Evolutionary conservation across 257 asterid species (phyloP).

Genomic region (Paulownia fortunei): DNA sequence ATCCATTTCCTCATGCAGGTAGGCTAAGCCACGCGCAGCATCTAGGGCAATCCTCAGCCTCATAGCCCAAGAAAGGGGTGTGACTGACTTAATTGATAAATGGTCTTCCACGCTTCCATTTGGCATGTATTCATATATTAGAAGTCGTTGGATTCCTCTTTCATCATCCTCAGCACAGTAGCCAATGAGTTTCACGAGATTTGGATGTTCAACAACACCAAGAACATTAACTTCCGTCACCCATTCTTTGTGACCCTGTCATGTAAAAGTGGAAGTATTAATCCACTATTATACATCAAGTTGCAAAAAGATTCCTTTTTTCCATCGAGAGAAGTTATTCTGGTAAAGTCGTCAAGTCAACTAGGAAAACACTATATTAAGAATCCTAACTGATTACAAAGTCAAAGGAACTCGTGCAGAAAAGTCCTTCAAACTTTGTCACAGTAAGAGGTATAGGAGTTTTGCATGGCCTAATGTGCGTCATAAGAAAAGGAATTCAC

Average conservation of each 20-base stretch:
- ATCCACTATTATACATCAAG: no score
- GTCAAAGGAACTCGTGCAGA: neutral
- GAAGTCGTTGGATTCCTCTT: slow-evolving; percentile 96
- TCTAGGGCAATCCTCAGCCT: slow-evolving; percentile 91
- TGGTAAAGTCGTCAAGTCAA: neutral
- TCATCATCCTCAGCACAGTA: slow-evolving; percentile 99
- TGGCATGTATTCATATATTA: slow-evolving; percentile 88
- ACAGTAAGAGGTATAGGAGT: no score
- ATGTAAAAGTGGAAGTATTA: slow-evolving; percentile 18
- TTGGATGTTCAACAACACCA: slow-evolving; percentile 88
- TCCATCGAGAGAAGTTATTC: neutral
- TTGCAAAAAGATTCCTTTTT: no score
- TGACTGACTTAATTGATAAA: slow-evolving; percentile 57
- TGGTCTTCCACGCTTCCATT: slow-evolving; percentile 92
- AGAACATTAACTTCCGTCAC: slow-evolving; percentile 97
- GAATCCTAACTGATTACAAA: neutral
- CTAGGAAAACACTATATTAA: neutral
- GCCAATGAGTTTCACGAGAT: slow-evolving; percentile 91
- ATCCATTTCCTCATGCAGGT: slow-evolving; percentile 95
- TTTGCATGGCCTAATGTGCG: neutral
- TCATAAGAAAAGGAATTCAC: neutral
- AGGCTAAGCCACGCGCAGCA: slow-evolving; percentile 89
- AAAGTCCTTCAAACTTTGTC: no score
- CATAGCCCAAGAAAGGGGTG: slow-evolving; percentile 84
- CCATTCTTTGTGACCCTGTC: slow-evolving; percentile 99